Evolutionary conservation across 345 rosid species (phyloP).

Genomic region (Eucalyptus cloeziana): DNA sequence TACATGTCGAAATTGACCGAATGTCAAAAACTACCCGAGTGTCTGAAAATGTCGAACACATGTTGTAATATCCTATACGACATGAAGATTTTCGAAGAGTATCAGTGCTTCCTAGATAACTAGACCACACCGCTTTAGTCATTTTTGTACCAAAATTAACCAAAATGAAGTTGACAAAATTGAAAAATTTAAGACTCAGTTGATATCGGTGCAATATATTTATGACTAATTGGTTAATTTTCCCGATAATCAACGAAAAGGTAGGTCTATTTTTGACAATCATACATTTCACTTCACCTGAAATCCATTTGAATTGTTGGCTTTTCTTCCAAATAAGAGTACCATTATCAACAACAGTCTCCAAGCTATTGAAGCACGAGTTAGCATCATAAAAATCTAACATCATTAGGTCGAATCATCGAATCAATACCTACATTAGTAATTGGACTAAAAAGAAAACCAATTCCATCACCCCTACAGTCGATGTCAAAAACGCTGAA

Average conservation of each 20-base stretch:
- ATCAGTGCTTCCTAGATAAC: too few relatives aligned
- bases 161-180: too few relatives aligned
- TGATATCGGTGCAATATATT: rapidly evolving
- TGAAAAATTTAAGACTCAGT: background rate
- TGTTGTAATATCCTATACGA: too few relatives aligned
- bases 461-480: background rate
- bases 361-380: background rate
- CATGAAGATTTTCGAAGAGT: too few relatives aligned
- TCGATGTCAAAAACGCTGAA: background rate
- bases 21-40: too few relatives aligned
- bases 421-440: rapidly evolving
- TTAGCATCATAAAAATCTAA: background rate
- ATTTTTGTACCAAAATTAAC: too few relatives aligned
- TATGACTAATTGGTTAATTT: too few relatives aligned
- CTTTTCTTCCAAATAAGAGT: background rate
- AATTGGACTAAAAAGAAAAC: background rate
- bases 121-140: too few relatives aligned
- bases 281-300: background rate
- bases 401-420: background rate
- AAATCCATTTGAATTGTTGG: background rate
- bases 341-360: background rate
- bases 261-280: background rate
- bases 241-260: rapidly evolving
- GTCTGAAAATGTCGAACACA: too few relatives aligned
- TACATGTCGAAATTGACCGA: too few relatives aligned